A percentile compares a stretch with the other conserved stretches of the same genome.
Evolutionary conservation across 1,284 basidiomycete genomes (phyloP).

Genomic region (Heimioporus retisporus): DNA sequence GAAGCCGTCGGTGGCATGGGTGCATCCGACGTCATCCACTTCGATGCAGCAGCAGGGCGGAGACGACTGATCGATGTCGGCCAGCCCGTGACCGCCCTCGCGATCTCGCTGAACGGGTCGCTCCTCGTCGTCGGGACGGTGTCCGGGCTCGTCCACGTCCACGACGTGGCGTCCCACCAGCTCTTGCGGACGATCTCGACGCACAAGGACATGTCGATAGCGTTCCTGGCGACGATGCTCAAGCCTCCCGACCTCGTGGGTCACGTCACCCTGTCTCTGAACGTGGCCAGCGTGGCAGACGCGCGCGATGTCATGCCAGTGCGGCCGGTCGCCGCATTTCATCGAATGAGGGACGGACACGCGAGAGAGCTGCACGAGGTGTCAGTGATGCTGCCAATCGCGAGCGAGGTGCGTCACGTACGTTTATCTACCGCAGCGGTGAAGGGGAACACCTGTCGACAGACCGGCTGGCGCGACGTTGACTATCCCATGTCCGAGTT

Average conservation of each 20-base stretch:
- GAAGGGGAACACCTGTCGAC: background rate
- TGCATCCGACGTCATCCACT: constrained; percentile 71
- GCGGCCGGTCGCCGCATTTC: constrained; percentile 74
- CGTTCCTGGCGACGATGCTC: constrained; percentile 79
- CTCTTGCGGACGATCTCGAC: constrained; percentile 83
- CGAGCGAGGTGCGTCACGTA: constrained; percentile 48
- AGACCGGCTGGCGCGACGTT: constrained; percentile 31
- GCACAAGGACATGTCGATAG: constrained; percentile 80
- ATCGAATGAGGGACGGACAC: constrained; percentile 75
- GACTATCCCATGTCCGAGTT: constrained; percentile 64
- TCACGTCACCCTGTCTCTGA: constrained; percentile 70
- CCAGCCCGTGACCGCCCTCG: constrained; percentile 75
- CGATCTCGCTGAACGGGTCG: constrained; percentile 85
- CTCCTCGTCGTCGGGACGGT: constrained; percentile 82
- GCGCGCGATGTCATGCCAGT: constrained; percentile 70
- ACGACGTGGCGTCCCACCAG: constrained; percentile 93
- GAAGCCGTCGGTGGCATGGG: constrained; percentile 87
- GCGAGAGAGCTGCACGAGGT: constrained; percentile 76
- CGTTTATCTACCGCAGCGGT: background rate
- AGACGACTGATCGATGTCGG: constrained; percentile 72
- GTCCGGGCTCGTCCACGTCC: constrained; percentile 81
- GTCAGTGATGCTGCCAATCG: constrained; percentile 64
- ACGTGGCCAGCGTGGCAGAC: constrained; percentile 55
- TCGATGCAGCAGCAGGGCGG: constrained; percentile 59
- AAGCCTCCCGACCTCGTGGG: constrained; percentile 88